Conservation (phyloP, 2,329 filamentous ascomycete species). For the Dactylellina parvicollis region DNA sequence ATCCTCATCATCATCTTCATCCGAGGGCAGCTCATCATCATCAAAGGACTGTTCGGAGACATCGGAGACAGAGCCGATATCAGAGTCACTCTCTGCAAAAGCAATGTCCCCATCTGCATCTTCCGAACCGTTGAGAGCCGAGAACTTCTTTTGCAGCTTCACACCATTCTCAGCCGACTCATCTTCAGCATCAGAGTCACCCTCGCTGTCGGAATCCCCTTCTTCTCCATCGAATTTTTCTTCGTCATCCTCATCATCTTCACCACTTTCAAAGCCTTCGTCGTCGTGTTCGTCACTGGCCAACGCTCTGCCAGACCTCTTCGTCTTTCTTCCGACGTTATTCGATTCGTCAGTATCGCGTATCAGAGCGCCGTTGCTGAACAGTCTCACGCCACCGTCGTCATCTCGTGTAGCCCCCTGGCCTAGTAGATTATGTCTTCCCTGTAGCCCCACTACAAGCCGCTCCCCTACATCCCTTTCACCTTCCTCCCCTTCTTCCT, state of each 20-base stretch:
- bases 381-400: slow-evolving; percentile 83
- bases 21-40: slow-evolving; percentile 62
- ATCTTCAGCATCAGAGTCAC: slow-evolving; percentile 63
- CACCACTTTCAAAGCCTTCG: slow-evolving; percentile 61
- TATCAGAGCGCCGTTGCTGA: slow-evolving; percentile 78
- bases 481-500: slow-evolving; percentile 68
- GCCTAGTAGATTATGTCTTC: slow-evolving; percentile 81
- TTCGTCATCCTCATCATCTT: slow-evolving; percentile 65
- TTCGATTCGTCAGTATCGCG: slow-evolving; percentile 67
- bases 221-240: slow-evolving; percentile 71
- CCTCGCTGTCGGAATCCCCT: slow-evolving; percentile 67
- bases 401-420: slow-evolving; percentile 66
- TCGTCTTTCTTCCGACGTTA: slow-evolving; percentile 71
- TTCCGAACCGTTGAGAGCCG: slow-evolving; percentile 62
- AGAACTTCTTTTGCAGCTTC: slow-evolving; percentile 59
- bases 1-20: slow-evolving; percentile 67
- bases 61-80: slow-evolving; percentile 84
- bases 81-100: slow-evolving; percentile 97
- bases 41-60: slow-evolving; percentile 62
- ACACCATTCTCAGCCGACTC: slow-evolving; percentile 61
- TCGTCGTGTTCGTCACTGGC: slow-evolving; percentile 66
- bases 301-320: slow-evolving; percentile 68
- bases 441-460: slow-evolving; percentile 88
- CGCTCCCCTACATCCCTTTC: slow-evolving; percentile 94
- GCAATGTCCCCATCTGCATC: slow-evolving; percentile 70